A percentile compares a stretch with the other conserved stretches of the same genome.
These are phyloP conservation scores for Pyropia haitanensis DNA, from an alignment of 23 red algal genomes.

Conservation along the genomic window DNA sequence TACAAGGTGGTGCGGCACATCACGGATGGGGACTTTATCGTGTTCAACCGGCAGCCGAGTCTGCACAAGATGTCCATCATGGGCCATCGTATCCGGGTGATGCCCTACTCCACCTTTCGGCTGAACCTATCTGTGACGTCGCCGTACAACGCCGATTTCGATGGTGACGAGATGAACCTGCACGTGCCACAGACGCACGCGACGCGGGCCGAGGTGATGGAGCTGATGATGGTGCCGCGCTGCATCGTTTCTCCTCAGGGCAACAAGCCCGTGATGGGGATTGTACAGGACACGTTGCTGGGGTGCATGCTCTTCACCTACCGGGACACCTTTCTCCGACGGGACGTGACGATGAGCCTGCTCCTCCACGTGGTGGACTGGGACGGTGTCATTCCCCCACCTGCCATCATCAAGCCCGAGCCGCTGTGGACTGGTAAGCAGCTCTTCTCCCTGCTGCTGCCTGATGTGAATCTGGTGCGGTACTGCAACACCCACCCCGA, in stretches of 20 bases:
- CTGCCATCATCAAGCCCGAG: conserved; percentile 85
- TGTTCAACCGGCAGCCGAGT: conserved; percentile 97
- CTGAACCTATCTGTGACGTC: conserved; percentile 91
- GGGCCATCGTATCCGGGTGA: conserved; percentile 92
- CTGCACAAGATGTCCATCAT: conserved; percentile 99
- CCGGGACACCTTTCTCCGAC: conserved; percentile 78
- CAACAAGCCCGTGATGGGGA: conserved; percentile 98
- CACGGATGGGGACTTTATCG: conserved; percentile 79
- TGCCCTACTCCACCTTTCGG: conserved; percentile 98
- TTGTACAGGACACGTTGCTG: conserved; percentile 96
- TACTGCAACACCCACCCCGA: conserved; percentile 84
- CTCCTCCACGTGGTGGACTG: conserved; percentile 86
- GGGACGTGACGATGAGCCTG: conserved; percentile 87
- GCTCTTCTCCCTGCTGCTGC: conserved; percentile 87
- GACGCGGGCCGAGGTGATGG: conserved; percentile 84
- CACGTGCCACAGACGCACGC: conserved; percentile 87
- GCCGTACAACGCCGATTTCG: conserved; percentile 99
- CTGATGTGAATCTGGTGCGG: conserved; percentile 83
- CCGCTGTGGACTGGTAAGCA: conserved; percentile 99
- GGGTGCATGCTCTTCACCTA: conserved; percentile 97
- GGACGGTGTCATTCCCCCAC: conserved; percentile 76
- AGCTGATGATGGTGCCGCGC: conserved; percentile 95
- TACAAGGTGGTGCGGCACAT: conserved; percentile 93
- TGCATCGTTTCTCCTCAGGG: conserved; percentile 98
- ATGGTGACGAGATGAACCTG: conserved; percentile 99